These are phyloP conservation scores for Solanum gandarillasii DNA, from an alignment of 257 asterid genomes.

Conservation along the genomic window DNA sequence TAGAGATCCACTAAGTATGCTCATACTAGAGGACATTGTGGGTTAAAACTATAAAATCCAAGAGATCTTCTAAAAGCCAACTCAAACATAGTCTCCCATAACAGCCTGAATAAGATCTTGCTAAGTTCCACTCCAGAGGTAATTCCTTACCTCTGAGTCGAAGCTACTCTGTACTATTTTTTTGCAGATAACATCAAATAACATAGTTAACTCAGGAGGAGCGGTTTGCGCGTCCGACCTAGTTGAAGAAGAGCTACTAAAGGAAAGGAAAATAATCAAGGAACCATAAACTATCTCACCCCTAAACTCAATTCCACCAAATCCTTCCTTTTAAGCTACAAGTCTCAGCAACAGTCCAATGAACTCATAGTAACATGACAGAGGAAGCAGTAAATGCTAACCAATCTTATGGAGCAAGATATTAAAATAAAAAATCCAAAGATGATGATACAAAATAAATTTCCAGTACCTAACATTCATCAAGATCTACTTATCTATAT, in stretches of 20 bases:
- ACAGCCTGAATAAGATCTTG: background rate
- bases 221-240: background rate
- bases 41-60: background rate
- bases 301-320: background rate
- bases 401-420: background rate
- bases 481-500: background rate
- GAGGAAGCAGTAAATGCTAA: background rate
- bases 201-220: background rate
- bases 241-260: background rate
- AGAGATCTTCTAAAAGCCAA: background rate
- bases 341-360: background rate
- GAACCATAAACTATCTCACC: background rate
- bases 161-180: background rate
- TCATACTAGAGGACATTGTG: background rate
- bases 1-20: background rate
- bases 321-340: background rate
- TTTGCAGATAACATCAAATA: background rate
- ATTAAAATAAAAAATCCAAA: background rate
- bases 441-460: background rate
- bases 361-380: background rate
- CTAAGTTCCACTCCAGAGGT: background rate
- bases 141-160: background rate
- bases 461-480: background rate
- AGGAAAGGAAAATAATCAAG: background rate
- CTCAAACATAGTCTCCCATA: background rate